phyloP scores from a whole-genome alignment of 2,329 filamentous ascomycete species.

The Dissoconium aciculare region DNA sequence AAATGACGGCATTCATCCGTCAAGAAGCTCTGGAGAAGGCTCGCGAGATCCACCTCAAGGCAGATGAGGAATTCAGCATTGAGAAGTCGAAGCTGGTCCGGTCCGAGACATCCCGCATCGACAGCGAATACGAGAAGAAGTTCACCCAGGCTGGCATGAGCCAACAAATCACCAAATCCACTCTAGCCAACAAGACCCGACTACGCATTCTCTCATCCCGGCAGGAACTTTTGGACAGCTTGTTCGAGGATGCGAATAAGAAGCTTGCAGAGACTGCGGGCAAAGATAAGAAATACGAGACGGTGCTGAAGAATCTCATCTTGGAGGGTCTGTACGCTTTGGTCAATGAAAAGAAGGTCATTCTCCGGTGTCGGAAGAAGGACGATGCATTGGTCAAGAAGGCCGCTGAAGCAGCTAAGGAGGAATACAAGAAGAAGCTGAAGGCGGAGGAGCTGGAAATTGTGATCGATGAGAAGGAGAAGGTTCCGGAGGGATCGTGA shows the following conservation, averaged over 20 bases:
- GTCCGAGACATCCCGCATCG: slow-evolving; percentile 85
- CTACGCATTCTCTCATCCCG: slow-evolving; percentile 74
- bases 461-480: slow-evolving; percentile 62
- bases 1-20: slow-evolving; percentile 99
- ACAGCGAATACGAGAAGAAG: slow-evolving; percentile 91
- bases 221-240: slow-evolving; percentile 77
- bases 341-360: slow-evolving; percentile 56
- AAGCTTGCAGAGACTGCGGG: slow-evolving; percentile 45
- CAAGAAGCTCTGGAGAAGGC: slow-evolving; percentile 96
- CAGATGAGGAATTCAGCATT: slow-evolving; percentile 96
- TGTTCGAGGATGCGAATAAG: slow-evolving; percentile 69
- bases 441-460: slow-evolving; percentile 54
- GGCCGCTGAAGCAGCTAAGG: slow-evolving; percentile 59
- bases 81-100: slow-evolving; percentile 98
- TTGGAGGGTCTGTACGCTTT: slow-evolving; percentile 84
- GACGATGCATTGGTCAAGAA: slow-evolving; percentile 64
- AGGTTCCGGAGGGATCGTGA: slow-evolving; percentile 70
- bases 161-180: slow-evolving; percentile 95
- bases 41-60: slow-evolving; percentile 93
- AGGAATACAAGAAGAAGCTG: slow-evolving; percentile 67
- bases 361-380: slow-evolving; percentile 61
- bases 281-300: slow-evolving; percentile 65
- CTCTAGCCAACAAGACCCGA: slow-evolving; percentile 87
- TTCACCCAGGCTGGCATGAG: slow-evolving; percentile 98
- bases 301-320: slow-evolving; percentile 61